Percentiles rank a stretch among this genome's conserved stretches.
Conservation (phyloP, 306 rosid genomes). For the Prunus salicina region DNA sequence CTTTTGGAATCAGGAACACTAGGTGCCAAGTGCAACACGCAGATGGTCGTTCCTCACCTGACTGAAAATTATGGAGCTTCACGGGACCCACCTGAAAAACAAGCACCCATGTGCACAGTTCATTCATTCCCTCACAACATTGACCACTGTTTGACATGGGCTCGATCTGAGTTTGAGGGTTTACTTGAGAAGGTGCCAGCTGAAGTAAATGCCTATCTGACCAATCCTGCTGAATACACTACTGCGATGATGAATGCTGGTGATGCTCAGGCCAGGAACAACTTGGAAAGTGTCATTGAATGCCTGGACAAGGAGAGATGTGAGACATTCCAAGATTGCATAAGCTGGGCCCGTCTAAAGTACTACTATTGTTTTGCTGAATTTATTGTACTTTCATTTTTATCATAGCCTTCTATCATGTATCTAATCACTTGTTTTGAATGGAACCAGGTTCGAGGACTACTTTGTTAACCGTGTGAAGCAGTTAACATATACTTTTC, state of each 20-base stretch:
- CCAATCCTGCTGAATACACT: constrained; percentile 17
- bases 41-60: constrained; percentile 31
- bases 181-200: constrained; percentile 27
- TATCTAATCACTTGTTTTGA: neutral
- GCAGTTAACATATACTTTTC: constrained; percentile 26
- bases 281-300: constrained; percentile 28
- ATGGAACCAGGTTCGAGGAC: constrained; percentile 23
- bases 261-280: constrained; percentile 29
- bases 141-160: constrained; percentile 33
- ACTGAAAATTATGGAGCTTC: constrained; percentile 29
- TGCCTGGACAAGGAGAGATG: constrained; percentile 27
- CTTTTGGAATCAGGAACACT: constrained; percentile 28
- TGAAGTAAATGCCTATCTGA: constrained; percentile 25
- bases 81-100: constrained; percentile 26
- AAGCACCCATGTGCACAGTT: constrained; percentile 32
- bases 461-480: constrained; percentile 25
- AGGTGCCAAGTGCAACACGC: constrained; percentile 30
- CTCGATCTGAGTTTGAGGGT: constrained; percentile 30
- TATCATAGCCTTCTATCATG: neutral
- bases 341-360: constrained; percentile 29
- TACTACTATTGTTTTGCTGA: neutral
- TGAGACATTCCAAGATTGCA: constrained; percentile 24
- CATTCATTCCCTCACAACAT: constrained; percentile 31
- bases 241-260: constrained; percentile 26
- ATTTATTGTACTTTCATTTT: neutral